Evolutionary conservation across 2,329 filamentous ascomycete genomes (phyloP), one percentile per base, ranked within the genome.

Genomic region (Leptographium lundbergii): DNA sequence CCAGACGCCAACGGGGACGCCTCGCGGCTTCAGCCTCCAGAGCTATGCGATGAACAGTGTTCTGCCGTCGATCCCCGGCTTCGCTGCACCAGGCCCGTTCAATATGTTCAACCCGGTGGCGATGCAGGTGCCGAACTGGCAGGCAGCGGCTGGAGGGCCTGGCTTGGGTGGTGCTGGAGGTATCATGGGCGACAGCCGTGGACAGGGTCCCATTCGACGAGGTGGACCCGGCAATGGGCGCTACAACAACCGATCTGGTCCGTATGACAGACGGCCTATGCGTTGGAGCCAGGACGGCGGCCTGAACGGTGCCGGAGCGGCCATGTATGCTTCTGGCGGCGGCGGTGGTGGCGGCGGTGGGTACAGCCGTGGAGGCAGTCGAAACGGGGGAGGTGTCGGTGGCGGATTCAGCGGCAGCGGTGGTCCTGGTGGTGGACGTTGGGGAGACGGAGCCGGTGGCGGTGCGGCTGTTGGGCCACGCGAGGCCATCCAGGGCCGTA

Each of bases 401-500:
- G 77, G 77, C 80, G 64, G 69, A 25, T 25, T 39, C 17, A 24
- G 36, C 54, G 39, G 39, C 24, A 25, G 22, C 25, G 54, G 51
- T 11, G 51, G 51, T n/a, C 27, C 13, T 29, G 36, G 72, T 13
- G 57, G 78, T 59, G 82, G 82, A 39, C 78, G 84, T 64, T 88
- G 86, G 81, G 86, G 87, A 50, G 88, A 90, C 63, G 87, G 86
- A 29, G 77, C 77, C 3, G 88, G 89, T 55, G 87, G 88, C 47
- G 87, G 82, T 27, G 84, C 87, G 39, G 85, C 87, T 2, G 86
- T 91, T 61, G 91, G 91, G 0, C 92, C 94, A 24, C 82, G 89
- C 24, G 91, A 97, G 72, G 92, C 94, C 13, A 91, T 95, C 0
- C 89, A 95, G 65, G 94, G 94, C 6, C 84, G 94, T 60, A 96